A percentile compares a stretch with the other conserved stretches of the same genome.
phyloP scores from a whole-genome alignment of 1,284 basidiomycete genomes.

The Ceratobasidium papillatum region DNA sequence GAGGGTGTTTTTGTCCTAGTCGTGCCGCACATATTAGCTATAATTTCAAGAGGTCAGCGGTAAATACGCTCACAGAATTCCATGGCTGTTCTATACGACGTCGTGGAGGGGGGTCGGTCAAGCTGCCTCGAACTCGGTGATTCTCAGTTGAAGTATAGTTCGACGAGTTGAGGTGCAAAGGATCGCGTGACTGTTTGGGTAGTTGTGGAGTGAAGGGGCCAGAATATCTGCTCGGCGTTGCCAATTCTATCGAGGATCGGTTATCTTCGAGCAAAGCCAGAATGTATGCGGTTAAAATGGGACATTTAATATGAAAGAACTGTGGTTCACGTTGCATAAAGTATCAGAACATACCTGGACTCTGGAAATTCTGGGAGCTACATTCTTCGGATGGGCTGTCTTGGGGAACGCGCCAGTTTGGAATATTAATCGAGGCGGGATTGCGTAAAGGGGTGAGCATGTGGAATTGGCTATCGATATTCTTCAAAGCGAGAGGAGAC shows the following conservation, averaged over 20 bases:
- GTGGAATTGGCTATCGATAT: not conserved
- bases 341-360: not conserved
- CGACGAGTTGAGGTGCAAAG: conserved; percentile 2
- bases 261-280: not conserved
- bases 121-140: conserved; percentile 15
- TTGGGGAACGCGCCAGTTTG: conserved; percentile 31
- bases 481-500: not conserved
- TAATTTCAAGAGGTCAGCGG: too few species aligned
- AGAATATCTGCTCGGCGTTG: conserved; percentile 4
- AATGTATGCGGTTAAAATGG: conserved; percentile 33
- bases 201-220: conserved; percentile 38
- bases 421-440: not conserved
- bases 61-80: not conserved
- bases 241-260: not conserved
- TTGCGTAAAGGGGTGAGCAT: conserved; percentile 4
- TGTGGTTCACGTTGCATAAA: not conserved
- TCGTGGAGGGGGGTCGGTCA: conserved; percentile 39
- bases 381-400: not conserved
- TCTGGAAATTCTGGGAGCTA: not conserved
- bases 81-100: not conserved
- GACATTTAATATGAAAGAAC: not conserved
- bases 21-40: not conserved
- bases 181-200: not conserved
- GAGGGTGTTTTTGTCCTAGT: not conserved
- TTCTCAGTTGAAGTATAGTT: not conserved